These are phyloP conservation scores for Dioscorea zingiberensis DNA, from an alignment of 106 monocot species.

Conservation along the genomic window DNA sequence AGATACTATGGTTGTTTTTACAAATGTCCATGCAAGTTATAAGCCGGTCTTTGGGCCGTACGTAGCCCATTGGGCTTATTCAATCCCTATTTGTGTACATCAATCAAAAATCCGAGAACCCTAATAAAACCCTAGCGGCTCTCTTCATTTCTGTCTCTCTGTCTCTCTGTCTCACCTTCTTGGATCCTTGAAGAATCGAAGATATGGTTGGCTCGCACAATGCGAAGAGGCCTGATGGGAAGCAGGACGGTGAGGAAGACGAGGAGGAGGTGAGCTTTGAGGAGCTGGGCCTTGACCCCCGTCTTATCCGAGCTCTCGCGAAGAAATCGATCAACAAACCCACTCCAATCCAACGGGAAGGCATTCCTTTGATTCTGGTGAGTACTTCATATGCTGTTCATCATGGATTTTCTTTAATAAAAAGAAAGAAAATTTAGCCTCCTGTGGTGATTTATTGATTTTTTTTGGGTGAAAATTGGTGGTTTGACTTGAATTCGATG, in stretches of 20 bases:
- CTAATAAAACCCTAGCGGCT: too few species aligned
- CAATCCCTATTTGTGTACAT: too few species aligned
- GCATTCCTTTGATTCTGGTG: constrained; percentile 77
- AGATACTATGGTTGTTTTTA: too few species aligned
- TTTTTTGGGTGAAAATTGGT: background rate
- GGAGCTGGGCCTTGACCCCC: constrained; percentile 63
- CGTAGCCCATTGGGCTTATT: too few species aligned
- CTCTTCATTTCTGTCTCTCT: too few species aligned
- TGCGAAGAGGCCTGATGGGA: background rate
- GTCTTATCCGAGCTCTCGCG: constrained; percentile 56
- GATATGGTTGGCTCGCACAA: too few species aligned
- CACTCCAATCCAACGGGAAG: constrained; percentile 61
- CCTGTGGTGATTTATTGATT: background rate
- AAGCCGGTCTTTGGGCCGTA: too few species aligned
- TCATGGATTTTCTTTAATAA: background rate
- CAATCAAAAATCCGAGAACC: too few species aligned
- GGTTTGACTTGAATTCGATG: background rate
- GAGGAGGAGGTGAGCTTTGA: constrained; percentile 55
- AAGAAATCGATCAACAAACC: constrained; percentile 61
- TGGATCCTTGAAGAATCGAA: background rate
- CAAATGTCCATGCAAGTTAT: too few species aligned
- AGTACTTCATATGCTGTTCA: background rate
- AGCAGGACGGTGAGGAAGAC: constrained; percentile 16
- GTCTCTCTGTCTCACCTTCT: too few species aligned
- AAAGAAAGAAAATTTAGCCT: too few species aligned